A percentile compares a stretch with the other conserved stretches of the same genome.
Conservation (phyloP, 2,329 filamentous ascomycete genomes). For the Fusarium ambrosium region DNA sequence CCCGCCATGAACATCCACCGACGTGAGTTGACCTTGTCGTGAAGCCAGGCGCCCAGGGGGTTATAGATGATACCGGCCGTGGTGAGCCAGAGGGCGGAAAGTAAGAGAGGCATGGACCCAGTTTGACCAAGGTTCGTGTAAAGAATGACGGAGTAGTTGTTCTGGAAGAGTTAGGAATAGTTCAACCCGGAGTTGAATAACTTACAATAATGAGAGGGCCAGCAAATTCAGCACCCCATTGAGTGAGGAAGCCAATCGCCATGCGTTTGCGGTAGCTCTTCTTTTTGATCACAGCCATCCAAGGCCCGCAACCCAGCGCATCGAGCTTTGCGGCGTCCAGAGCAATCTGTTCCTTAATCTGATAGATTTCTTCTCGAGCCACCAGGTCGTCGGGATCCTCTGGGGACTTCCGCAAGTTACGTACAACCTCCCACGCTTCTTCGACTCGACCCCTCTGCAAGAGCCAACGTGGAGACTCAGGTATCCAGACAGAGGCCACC, state of each 20-base stretch:
- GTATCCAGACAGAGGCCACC: slow-evolving; percentile 53
- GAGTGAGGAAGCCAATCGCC: slow-evolving; percentile 64
- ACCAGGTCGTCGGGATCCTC: slow-evolving; percentile 54
- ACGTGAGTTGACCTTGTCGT: slow-evolving; percentile 62
- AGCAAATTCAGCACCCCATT: slow-evolving; percentile 66
- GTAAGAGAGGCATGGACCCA: slow-evolving; percentile 55
- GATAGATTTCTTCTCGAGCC: slow-evolving; percentile 61
- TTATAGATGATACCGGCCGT: slow-evolving; percentile 64
- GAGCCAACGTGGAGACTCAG: slow-evolving; percentile 63
- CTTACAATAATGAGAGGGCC: slow-evolving; percentile 64
- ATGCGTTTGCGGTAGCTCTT: slow-evolving; percentile 64
- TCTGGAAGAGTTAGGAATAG: slow-evolving; percentile 47
- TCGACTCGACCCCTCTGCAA: slow-evolving; percentile 59
- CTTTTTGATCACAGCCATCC: slow-evolving; percentile 60
- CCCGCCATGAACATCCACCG: slow-evolving; percentile 58
- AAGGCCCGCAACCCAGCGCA: slow-evolving; percentile 54
- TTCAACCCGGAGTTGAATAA: slow-evolving; percentile 4
- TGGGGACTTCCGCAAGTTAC: slow-evolving; percentile 47
- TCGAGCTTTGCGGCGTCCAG: slow-evolving; percentile 58
- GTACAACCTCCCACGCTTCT: slow-evolving; percentile 60
- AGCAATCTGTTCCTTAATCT: slow-evolving; percentile 60
- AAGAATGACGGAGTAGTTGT: slow-evolving; percentile 56
- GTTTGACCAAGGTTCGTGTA: slow-evolving; percentile 57
- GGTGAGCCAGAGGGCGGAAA: slow-evolving; percentile 57
- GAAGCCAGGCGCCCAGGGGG: slow-evolving; percentile 63